Conservation (phyloP, 2,329 filamentous ascomycete species). For the Curvularia verruculosa region DNA sequence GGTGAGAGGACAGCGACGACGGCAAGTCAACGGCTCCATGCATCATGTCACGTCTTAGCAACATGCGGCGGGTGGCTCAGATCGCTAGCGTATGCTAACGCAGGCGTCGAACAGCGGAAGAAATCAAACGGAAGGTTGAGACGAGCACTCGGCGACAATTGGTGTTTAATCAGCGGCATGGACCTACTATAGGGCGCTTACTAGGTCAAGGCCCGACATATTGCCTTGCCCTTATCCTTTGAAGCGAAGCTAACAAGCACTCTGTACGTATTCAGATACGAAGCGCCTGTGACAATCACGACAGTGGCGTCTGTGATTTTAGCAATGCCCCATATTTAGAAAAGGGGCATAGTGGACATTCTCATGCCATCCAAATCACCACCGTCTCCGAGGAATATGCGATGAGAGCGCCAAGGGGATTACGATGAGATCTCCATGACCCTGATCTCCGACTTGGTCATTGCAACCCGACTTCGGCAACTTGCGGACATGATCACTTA, state of each 20-base stretch:
- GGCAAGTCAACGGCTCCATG: slow-evolving; percentile 6
- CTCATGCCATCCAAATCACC: not conserved
- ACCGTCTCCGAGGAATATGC: not conserved
- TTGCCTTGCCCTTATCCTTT: not conserved
- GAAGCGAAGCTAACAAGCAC: not conserved
- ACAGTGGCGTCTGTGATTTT: not conserved
- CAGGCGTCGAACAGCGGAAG: not conserved
- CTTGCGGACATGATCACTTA: not conserved
- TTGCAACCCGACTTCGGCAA: slow-evolving; percentile 1
- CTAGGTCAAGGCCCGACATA: not conserved
- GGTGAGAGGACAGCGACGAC: slow-evolving; percentile 4
- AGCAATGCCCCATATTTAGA: not conserved
- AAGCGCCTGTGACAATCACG: not conserved
- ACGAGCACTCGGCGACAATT: not conserved
- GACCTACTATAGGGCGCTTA: not conserved
- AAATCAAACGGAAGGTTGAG: not conserved
- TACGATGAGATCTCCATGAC: slow-evolving; percentile 4
- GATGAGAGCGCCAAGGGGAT: not conserved
- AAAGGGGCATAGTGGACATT: not conserved
- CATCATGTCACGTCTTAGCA: not conserved
- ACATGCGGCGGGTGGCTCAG: slow-evolving; percentile 1
- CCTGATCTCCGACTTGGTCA: slow-evolving; percentile 1
- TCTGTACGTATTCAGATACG: not conserved
- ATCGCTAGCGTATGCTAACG: slow-evolving; percentile 1
- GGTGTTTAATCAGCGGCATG: slow-evolving; percentile 1